Base-by-base conservation (phyloP, 164 flowering plant species). In the Tinospora cordifolia region DNA sequence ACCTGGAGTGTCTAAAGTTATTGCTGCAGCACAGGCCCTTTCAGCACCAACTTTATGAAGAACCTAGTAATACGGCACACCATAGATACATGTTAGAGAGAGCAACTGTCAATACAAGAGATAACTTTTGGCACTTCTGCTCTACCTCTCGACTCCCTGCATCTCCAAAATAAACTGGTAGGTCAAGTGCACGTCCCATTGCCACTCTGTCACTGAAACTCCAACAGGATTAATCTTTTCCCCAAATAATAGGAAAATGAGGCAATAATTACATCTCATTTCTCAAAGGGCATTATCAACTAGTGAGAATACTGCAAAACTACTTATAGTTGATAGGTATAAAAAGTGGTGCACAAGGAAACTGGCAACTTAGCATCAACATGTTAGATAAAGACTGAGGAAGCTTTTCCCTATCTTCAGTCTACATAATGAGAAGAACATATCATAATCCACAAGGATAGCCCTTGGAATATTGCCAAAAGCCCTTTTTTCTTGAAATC, bases 131-230 rank as follows among this genome's bases (percentile, higher is more conserved):
- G 21, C 24, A 39, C 46, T 40, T 57, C 41, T 69, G 8, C 14
- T 71, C 71, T 82, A 95, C 99, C 98, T 95, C 99, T 77, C 90
- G 85, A 77, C 99, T 95, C n/a, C 99, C 99, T 69, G 98, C 96
- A 87, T 95, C 99, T 65, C 99, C 99, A 85, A 95, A 95, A 77
- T 83, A 95, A 41, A 95, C 99, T 64, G 99, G 99, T 79, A 95
- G 97, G 70, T 91, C 97, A 74, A 95, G 87, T 66, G 97, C 87
- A 77, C 99, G 95, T 27, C 97, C 99, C 74, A 89, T 58, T n/a
- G 99, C 84, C 68, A 95, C 99, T 72, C 98, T 81, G 57, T 95
- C 99, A 80, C 99, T 92, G 88, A 65, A 87, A 80, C 69, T 9
- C 47, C 47, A 54, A 54, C 22, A 54, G 24, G 60, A 19, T 54